Conservation (phyloP, 805 yeast genomes). For the Komagataella pseudopastoris region DNA sequence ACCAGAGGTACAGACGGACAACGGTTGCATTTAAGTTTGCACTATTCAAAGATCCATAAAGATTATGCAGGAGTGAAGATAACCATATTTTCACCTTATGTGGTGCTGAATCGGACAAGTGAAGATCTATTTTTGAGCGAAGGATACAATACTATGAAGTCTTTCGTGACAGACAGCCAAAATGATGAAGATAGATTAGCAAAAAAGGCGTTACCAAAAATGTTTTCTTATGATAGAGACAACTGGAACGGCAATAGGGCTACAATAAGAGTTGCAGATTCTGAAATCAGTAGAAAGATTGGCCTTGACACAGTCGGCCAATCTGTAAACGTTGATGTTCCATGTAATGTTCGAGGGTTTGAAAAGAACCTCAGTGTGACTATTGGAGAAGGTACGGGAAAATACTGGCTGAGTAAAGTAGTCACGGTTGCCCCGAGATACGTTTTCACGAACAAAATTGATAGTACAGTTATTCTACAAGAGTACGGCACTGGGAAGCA, state of each 20-base stretch:
- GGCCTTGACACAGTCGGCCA: conserved; percentile 91
- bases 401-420: conserved; percentile 63
- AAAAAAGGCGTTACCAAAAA: conserved; percentile 38
- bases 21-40: conserved; percentile 44
- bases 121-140: conserved; percentile 48
- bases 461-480: conserved; percentile 40
- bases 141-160: conserved; percentile 34
- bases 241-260: conserved; percentile 48
- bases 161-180: conserved; percentile 18
- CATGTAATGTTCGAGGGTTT: conserved; percentile 30
- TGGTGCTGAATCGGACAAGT: conserved; percentile 72
- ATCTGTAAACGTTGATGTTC: conserved; percentile 36
- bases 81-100: conserved; percentile 72
- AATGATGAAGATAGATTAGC: conserved; percentile 13
- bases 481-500: conserved; percentile 54
- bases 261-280: conserved; percentile 47
- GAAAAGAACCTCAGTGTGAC: conserved; percentile 70
- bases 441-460: conserved; percentile 50
- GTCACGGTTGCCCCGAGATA: conserved; percentile 77
- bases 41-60: conserved; percentile 39
- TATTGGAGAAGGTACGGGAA: conserved; percentile 76
- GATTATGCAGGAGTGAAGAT: conserved; percentile 50
- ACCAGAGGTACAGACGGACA: conserved; percentile 57
- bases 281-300: conserved; percentile 58
- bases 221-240: conserved; percentile 72